Conservation (phyloP, 2,329 filamentous ascomycete genomes). For the Paracorniculantispora psalliotae region DNA sequence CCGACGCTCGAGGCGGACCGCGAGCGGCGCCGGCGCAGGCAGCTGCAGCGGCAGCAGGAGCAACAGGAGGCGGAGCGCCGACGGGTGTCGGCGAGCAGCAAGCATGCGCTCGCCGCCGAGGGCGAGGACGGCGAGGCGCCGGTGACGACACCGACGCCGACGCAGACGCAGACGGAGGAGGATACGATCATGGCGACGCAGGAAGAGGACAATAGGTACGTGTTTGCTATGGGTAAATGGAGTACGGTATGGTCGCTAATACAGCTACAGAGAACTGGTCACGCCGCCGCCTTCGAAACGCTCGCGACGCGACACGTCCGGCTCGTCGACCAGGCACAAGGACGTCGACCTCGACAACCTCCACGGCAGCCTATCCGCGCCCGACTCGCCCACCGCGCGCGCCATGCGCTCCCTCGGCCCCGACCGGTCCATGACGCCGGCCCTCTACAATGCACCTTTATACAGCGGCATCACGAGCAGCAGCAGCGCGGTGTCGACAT, state of each 20-base stretch:
- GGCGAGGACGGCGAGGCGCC: not conserved
- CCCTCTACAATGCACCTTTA: not conserved
- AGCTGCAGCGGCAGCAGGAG: constrained; percentile 19
- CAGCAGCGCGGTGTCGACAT: not conserved
- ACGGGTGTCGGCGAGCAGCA: not conserved
- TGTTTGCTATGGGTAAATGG: not conserved
- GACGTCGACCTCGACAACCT: constrained; percentile 15
- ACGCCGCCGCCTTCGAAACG: constrained; percentile 37
- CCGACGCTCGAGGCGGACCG: constrained; percentile 38
- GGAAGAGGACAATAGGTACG: not conserved
- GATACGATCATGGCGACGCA: not conserved
- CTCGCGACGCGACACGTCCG: constrained; percentile 20
- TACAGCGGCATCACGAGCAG: no score
- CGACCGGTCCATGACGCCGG: constrained; percentile 5
- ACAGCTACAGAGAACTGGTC: constrained; percentile 25
- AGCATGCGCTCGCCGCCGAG: not conserved
- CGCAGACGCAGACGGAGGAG: constrained; percentile 22
- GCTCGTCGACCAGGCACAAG: constrained; percentile 17
- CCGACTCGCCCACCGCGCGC: not conserved
- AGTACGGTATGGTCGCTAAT: not conserved
- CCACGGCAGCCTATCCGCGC: not conserved
- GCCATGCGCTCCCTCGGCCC: constrained; percentile 3
- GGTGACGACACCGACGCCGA: constrained; percentile 18
- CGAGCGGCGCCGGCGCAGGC: constrained; percentile 26
- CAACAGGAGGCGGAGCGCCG: constrained; percentile 14